Evolutionary conservation across 2,329 filamentous ascomycete species (phyloP).

Genomic region (Apiospora saccharicola): DNA sequence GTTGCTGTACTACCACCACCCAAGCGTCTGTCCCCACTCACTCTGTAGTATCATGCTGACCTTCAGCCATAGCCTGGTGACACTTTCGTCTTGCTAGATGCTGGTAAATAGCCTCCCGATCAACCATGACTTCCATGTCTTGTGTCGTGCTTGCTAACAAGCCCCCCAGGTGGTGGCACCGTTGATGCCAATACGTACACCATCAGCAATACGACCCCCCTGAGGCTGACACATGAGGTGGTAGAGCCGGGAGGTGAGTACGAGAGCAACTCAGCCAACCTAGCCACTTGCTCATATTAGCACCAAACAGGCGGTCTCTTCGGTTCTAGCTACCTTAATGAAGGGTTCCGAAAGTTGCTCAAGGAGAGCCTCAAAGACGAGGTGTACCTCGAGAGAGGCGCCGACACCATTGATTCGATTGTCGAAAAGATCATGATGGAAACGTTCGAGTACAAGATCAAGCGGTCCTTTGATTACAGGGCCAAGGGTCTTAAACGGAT

Average conservation of each 20-base stretch:
- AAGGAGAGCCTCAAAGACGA: slow-evolving; percentile 29
- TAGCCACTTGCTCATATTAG: background rate
- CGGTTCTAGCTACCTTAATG: slow-evolving; percentile 43
- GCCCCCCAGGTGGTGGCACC: slow-evolving; percentile 36
- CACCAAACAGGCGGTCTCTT: slow-evolving; percentile 36
- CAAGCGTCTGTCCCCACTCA: background rate
- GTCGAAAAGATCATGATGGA: slow-evolving; percentile 31
- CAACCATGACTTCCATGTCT: accelerated
- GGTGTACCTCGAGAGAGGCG: slow-evolving; percentile 36
- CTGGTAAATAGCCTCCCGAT: background rate
- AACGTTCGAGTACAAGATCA: slow-evolving; percentile 32
- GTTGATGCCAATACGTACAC: slow-evolving; percentile 40
- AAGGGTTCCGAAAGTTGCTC: slow-evolving; percentile 32
- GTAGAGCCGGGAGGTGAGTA: slow-evolving; percentile 31
- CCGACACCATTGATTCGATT: slow-evolving; percentile 30
- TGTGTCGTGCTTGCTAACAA: background rate
- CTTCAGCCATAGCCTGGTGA: background rate
- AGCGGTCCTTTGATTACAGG: slow-evolving; percentile 31
- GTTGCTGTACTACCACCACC: slow-evolving; percentile 23
- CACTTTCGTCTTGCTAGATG: slow-evolving; percentile 3
- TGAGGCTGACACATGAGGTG: slow-evolving; percentile 35
- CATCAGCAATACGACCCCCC: slow-evolving; percentile 34
- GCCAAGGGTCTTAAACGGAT: slow-evolving; percentile 13
- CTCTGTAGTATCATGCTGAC: background rate
- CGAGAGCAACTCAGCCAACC: background rate